These are phyloP conservation scores for Phytophthora pluvialis DNA, from an alignment of 352 stramenopile species.

Conservation along the genomic window DNA sequence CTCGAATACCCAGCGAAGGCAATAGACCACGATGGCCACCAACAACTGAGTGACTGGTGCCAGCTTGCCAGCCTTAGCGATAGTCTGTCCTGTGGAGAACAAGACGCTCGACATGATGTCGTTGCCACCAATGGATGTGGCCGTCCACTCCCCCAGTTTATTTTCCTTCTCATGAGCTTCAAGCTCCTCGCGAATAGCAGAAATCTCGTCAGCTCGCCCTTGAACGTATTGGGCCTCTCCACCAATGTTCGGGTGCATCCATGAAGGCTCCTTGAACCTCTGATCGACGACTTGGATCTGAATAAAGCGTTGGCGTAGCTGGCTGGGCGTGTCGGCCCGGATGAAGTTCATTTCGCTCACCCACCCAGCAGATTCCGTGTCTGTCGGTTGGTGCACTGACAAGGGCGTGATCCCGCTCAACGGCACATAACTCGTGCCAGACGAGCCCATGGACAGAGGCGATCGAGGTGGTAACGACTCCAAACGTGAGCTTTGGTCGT, in stretches of 20 bases:
- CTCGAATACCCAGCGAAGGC: slow-evolving; percentile 74
- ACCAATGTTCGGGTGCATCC: slow-evolving; percentile 71
- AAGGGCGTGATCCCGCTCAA: background rate
- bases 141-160: slow-evolving; percentile 69
- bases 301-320: slow-evolving; percentile 61
- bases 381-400: background rate
- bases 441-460: background rate
- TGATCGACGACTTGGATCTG: slow-evolving; percentile 66
- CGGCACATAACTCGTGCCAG: background rate
- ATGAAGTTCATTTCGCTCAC: slow-evolving; percentile 43
- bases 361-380: slow-evolving; percentile 12
- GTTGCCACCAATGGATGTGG: slow-evolving; percentile 91
- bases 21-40: slow-evolving; percentile 67
- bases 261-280: slow-evolving; percentile 63
- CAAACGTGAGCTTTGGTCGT: background rate
- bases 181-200: slow-evolving; percentile 34
- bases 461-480: slow-evolving; percentile 1
- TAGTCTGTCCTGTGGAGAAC: slow-evolving; percentile 60
- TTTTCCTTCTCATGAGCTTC: slow-evolving; percentile 28
- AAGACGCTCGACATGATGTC: slow-evolving; percentile 89
- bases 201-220: slow-evolving; percentile 37
- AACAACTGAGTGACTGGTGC: slow-evolving; percentile 72
- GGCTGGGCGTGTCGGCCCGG: slow-evolving; percentile 46
- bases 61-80: slow-evolving; percentile 72
- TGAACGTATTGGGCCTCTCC: slow-evolving; percentile 52